Percentiles rank a stretch among this genome's conserved stretches.
These are phyloP conservation scores for Mycosphaerelloides madeirae DNA, from an alignment of 2,329 filamentous ascomycete genomes.

Conservation along the genomic window DNA sequence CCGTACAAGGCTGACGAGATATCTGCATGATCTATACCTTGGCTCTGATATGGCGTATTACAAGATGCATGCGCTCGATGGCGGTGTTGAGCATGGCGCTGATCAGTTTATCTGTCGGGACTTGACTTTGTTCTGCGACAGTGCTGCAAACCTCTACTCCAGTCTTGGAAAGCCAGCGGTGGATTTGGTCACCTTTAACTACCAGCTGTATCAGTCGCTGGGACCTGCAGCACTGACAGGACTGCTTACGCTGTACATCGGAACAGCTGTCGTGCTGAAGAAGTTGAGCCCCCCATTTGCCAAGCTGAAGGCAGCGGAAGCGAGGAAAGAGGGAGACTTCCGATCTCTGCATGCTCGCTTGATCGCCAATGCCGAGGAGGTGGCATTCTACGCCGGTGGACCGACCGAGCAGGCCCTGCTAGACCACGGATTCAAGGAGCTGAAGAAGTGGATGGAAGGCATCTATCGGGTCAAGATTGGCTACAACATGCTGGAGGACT, in stretches of 20 bases:
- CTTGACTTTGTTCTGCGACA: constrained; percentile 87
- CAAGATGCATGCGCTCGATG: constrained; percentile 87
- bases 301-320: constrained; percentile 93
- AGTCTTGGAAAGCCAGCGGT: constrained; percentile 96
- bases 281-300: constrained; percentile 91
- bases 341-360: constrained; percentile 82
- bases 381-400: constrained; percentile 94
- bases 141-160: constrained; percentile 88
- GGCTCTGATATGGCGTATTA: constrained; percentile 96
- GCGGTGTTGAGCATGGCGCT: constrained; percentile 82
- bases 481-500: constrained; percentile 98
- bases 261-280: constrained; percentile 84
- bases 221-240: constrained; percentile 83
- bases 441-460: constrained; percentile 95
- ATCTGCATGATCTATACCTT: constrained; percentile 95
- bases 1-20: constrained; percentile 86
- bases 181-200: constrained; percentile 97
- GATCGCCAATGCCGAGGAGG: constrained; percentile 94
- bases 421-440: constrained; percentile 83
- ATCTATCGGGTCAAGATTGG: constrained; percentile 97
- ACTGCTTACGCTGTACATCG: constrained; percentile 85
- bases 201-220: constrained; percentile 87
- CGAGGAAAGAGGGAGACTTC: constrained; percentile 92
- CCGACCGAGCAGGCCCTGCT: constrained; percentile 93
- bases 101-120: constrained; percentile 99